phyloP scores from a whole-genome alignment of 257 asterid species.

The Salvia splendens region DNA sequence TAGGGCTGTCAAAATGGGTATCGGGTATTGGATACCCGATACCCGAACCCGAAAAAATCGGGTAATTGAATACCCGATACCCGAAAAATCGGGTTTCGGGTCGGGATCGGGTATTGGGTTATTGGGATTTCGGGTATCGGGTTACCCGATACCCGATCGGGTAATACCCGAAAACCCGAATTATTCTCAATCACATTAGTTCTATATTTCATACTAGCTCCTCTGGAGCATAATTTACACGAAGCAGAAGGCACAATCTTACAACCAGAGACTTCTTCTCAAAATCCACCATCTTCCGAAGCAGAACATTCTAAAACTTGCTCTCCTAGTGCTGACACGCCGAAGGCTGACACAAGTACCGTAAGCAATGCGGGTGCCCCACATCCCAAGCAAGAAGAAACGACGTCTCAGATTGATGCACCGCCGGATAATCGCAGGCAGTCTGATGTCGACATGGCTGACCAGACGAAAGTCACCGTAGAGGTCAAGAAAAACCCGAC shows the following conservation, averaged over 20 bases:
- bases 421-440: conserved; percentile 37
- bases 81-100: too few species aligned
- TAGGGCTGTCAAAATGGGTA: too few species aligned
- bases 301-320: conserved; percentile 30
- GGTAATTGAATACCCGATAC: too few species aligned
- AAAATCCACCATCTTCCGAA: conserved; percentile 6
- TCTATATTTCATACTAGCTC: too few species aligned
- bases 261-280: conserved; percentile 24
- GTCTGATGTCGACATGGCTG: conserved; percentile 47
- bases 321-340: conserved; percentile 18
- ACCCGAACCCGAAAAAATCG: too few species aligned
- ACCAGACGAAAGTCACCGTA: conserved; percentile 64
- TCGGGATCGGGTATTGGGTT: too few species aligned
- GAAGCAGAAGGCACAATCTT: conserved; percentile 15
- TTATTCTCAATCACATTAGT: too few species aligned
- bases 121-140: too few species aligned
- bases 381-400: conserved; percentile 34
- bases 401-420: conserved; percentile 28
- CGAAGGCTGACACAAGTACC: not conserved
- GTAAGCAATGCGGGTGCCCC: conserved; percentile 7
- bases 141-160: too few species aligned
- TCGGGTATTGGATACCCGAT: too few species aligned
- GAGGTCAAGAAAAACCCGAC: conserved; percentile 73
- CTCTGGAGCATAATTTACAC: too few species aligned
- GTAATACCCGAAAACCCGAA: too few species aligned